Percentiles rank a stretch among this genome's conserved stretches.
Evolutionary conservation across 768 basidiomycete species (phyloP).

Genomic region (Trametes elegans): DNA sequence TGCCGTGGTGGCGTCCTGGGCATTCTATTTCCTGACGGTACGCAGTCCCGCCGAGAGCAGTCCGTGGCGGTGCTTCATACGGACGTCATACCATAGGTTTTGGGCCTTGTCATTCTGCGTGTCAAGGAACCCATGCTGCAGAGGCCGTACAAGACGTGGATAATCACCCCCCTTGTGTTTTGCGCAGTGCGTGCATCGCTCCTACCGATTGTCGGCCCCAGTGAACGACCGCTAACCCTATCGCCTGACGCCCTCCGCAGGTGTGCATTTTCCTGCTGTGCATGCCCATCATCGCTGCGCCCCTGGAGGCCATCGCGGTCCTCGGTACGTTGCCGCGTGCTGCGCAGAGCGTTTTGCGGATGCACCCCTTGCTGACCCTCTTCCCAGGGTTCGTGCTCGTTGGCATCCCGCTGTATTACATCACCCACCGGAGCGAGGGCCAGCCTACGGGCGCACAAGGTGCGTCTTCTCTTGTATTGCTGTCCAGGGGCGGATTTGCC

Average conservation of each 20-base stretch:
- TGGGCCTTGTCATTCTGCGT: slow-evolving; percentile 84
- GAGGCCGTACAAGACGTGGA: slow-evolving; percentile 91
- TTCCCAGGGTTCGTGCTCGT: slow-evolving; percentile 70
- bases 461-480: not conserved
- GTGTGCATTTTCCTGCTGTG: slow-evolving; percentile 87
- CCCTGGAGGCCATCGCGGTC: slow-evolving; percentile 82
- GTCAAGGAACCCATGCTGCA: slow-evolving; percentile 89
- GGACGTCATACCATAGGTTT: slow-evolving; percentile 48
- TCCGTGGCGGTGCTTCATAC: not conserved
- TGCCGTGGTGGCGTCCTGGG: slow-evolving; percentile 83
- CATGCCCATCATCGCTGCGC: slow-evolving; percentile 95
- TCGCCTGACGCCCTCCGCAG: slow-evolving; percentile 35
- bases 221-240: not conserved
- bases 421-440: slow-evolving; percentile 58
- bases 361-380: not conserved
- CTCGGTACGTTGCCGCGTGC: slow-evolving; percentile 53
- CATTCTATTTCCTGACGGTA: slow-evolving; percentile 84
- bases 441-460: slow-evolving; percentile 20
- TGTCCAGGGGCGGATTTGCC: not conserved
- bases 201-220: no score
- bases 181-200: slow-evolving; percentile 60
- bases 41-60: slow-evolving; percentile 18
- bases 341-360: slow-evolving; percentile 6
- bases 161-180: slow-evolving; percentile 86
- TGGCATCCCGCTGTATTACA: slow-evolving; percentile 81